phyloP scores from a whole-genome alignment of 208 protist species.

The Acanthamoeba sp. region DNA sequence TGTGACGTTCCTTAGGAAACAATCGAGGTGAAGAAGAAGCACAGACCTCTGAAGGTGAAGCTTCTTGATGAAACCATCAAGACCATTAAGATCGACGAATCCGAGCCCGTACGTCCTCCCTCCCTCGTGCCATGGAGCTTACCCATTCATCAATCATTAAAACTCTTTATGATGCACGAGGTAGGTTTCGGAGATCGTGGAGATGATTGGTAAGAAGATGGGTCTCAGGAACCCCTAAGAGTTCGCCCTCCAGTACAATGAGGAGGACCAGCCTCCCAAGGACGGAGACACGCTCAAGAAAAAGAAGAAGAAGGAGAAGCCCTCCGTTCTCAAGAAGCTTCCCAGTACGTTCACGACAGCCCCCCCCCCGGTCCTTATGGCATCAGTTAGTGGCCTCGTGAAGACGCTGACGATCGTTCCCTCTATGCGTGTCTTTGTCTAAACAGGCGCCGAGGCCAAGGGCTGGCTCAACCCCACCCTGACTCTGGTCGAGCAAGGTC shows the following conservation, averaged over 20 bases:
- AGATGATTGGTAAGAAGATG: conserved; percentile 75
- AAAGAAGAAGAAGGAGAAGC: conserved; percentile 68
- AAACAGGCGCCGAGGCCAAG: conserved; percentile 64
- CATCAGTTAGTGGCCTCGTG: not conserved
- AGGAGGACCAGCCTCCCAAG: conserved; percentile 72
- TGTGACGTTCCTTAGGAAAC: conserved; percentile 77
- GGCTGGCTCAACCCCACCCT: conserved; percentile 87
- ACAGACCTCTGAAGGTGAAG: conserved; percentile 85
- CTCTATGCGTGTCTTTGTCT: not conserved
- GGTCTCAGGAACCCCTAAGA: conserved; percentile 72
- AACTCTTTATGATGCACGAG: not conserved
- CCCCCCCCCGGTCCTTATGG: too few species aligned
- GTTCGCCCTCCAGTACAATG: conserved; percentile 68
- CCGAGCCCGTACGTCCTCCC: not conserved
- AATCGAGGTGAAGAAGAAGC: conserved; percentile 88
- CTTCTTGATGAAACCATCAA: conserved; percentile 78
- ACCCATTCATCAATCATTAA: not conserved
- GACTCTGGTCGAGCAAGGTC: conserved; percentile 87
- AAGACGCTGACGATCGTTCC: not conserved
- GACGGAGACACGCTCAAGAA: conserved; percentile 57
- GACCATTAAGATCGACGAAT: conserved; percentile 66
- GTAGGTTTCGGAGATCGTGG: conserved; percentile 67
- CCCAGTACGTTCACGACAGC: not conserved
- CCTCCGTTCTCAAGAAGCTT: conserved; percentile 51
- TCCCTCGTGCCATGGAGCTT: too few species aligned